A percentile compares a stretch with the other conserved stretches of the same genome.
These are phyloP conservation scores for Trametes coccinea DNA, from an alignment of 768 basidiomycete genomes.

Conservation along the genomic window DNA sequence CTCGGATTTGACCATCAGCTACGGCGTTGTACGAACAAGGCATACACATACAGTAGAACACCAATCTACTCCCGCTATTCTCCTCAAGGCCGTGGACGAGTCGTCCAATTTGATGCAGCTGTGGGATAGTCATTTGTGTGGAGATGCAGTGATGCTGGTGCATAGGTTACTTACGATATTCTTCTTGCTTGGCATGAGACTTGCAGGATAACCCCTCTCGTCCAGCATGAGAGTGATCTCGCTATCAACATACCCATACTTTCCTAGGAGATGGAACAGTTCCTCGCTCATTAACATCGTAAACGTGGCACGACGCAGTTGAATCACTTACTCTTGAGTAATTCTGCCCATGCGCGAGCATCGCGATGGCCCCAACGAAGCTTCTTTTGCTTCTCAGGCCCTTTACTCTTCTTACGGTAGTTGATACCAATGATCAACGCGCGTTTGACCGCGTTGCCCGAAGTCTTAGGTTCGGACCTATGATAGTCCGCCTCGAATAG, in stretches of 20 bases:
- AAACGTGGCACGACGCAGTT: too few relatives aligned
- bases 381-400: background rate
- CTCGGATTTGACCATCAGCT: background rate
- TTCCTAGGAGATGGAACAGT: background rate
- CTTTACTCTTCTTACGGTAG: background rate
- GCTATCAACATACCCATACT: conserved; percentile 8
- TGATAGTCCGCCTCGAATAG: too few relatives aligned
- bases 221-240: conserved; percentile 24
- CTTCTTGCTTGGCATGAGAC: conserved; percentile 1
- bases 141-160: background rate
- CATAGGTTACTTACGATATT: conserved; percentile 11
- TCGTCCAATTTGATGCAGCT: background rate
- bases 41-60: conserved; percentile 17
- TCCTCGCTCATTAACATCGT: too few relatives aligned
- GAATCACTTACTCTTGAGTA: conserved; percentile 8
- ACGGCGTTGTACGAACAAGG: background rate
- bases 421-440: conserved; percentile 24
- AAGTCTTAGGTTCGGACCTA: background rate
- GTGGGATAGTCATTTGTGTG: background rate
- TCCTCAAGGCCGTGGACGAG: conserved; percentile 5
- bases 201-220: background rate
- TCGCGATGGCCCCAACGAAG: too few relatives aligned
- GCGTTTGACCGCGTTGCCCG: background rate
- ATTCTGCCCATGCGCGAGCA: conserved; percentile 1
- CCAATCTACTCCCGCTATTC: conserved; percentile 5